These are phyloP conservation scores for Fusarium illudens DNA, from an alignment of 2,329 filamentous ascomycete species.

Conservation along the genomic window DNA sequence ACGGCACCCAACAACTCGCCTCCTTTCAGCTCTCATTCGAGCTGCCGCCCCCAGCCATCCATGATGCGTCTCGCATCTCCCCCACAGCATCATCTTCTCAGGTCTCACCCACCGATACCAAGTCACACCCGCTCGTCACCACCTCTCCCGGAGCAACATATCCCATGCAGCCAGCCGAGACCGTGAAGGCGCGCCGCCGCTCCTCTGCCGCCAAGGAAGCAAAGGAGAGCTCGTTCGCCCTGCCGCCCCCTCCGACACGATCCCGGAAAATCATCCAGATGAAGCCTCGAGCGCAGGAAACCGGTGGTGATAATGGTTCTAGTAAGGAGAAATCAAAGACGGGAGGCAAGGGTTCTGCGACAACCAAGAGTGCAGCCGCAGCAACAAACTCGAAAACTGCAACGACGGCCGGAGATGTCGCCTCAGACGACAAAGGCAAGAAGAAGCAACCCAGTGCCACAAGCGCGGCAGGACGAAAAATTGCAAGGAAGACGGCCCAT, in stretches of 20 bases:
- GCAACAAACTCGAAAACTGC: conserved; percentile 33
- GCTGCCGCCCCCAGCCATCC: conserved; percentile 79
- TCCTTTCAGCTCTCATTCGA: conserved; percentile 75
- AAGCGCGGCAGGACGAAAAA: conserved; percentile 90
- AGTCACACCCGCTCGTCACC: conserved; percentile 43
- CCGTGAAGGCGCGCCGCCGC: conserved; percentile 63
- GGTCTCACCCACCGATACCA: conserved; percentile 42
- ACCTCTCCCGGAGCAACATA: conserved; percentile 46
- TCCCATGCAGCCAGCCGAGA: conserved; percentile 59
- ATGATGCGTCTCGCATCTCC: conserved; percentile 57
- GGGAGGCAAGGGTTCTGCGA: conserved; percentile 32
- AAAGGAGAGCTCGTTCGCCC: conserved; percentile 73
- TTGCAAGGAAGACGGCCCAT: conserved; percentile 94
- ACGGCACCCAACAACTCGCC: conserved; percentile 67
- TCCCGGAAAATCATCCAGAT: conserved; percentile 98
- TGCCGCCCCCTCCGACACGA: conserved; percentile 91
- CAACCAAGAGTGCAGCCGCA: conserved; percentile 22
- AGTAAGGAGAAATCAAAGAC: conserved; percentile 38
- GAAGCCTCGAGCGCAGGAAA: conserved; percentile 71
- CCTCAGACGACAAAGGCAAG: conserved; percentile 58
- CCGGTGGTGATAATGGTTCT: conserved; percentile 39
- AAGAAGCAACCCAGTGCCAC: conserved; percentile 80
- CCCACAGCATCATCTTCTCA: conserved; percentile 45
- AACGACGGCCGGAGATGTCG: conserved; percentile 32
- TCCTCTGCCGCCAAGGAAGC: conserved; percentile 56